These are phyloP conservation scores for Plasmodium gonderi DNA, from an alignment of 169 alveolate species.

Conservation along the genomic window DNA sequence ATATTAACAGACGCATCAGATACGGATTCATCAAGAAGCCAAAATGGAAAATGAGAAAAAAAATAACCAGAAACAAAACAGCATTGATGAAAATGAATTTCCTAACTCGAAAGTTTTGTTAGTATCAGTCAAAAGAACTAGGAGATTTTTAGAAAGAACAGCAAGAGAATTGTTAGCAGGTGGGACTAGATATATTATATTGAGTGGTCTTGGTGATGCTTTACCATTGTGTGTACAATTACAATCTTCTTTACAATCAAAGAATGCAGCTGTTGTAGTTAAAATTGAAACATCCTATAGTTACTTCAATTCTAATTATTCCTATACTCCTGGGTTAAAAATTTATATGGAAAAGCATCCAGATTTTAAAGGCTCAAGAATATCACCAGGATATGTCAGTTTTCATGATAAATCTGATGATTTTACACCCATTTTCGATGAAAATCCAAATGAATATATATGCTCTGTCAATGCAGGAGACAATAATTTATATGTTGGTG, in stretches of 20 bases:
- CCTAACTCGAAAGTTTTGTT: slow-evolving; percentile 85
- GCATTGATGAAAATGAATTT: slow-evolving; percentile 76
- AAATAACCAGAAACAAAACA: slow-evolving; percentile 59
- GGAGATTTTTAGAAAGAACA: slow-evolving; percentile 86
- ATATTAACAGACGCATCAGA: neutral
- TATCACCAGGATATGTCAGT: slow-evolving; percentile 86
- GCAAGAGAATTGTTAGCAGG: slow-evolving; percentile 89
- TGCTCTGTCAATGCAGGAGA: slow-evolving; percentile 81
- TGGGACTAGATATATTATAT: slow-evolving; percentile 85
- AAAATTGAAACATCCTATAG: slow-evolving; percentile 79
- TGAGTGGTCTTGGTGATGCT: slow-evolving; percentile 89
- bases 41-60: slow-evolving; percentile 63
- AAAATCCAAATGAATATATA: slow-evolving; percentile 74
- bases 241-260: slow-evolving; percentile 79
- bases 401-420: slow-evolving; percentile 70
- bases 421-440: slow-evolving; percentile 73
- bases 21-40: neutral
- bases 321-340: slow-evolving; percentile 85
- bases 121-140: slow-evolving; percentile 83
- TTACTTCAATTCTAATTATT: slow-evolving; percentile 73
- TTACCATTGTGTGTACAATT: slow-evolving; percentile 85
- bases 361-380: slow-evolving; percentile 87
- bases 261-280: slow-evolving; percentile 82
- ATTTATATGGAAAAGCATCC: slow-evolving; percentile 87
- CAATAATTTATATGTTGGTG: slow-evolving; percentile 70